Base-by-base conservation (phyloP, 2,329 filamentous ascomycete genomes). In the Coniochaeta sp. region DNA sequence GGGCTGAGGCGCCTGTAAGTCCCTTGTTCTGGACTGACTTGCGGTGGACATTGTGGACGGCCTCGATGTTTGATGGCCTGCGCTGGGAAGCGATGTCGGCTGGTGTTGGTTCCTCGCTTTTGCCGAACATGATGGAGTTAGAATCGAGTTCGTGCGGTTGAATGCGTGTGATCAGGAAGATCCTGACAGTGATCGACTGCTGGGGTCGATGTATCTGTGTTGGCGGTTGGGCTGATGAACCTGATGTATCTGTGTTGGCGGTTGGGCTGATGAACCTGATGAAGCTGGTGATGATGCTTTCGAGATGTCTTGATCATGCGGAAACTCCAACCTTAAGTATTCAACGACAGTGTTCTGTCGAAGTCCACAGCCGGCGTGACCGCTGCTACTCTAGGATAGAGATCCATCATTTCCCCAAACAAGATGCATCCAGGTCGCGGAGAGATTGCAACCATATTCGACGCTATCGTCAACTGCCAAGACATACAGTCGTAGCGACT, bases 1-100 rank as follows among this genome's bases (percentile, higher is more conserved):
- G 20, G 52, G 57, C 52, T 8, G 58, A 59, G 22, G 58, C 58
- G 16, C 58, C 59, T 0, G 59, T 60, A 28, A 60, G 45, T 7
- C 57, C 59, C 40, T 49, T 54, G 28, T 61, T 60, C 14, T 56
- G 57, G 13, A 60, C 59, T 16, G 53, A 52, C 45, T 54, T 53
- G 22, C 53, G 52, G 26, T 56, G 57, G 2, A 51, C 46, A 31
- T 59, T 32, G 18, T 54, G 47, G 14, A 53, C 22, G 13, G 58
- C 58, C 31, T 61, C 59, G 13, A 33, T 40, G 22, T 54, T 55
- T 42, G 52, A 56, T 26, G 58, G 58, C 20, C 47, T 54, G 24
- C 51, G 53, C 47, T 60, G 59, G 9, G 56, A 52, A 31, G 50
- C 50, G 42, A 60, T 55, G 46, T 59, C 57, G 16, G 53, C 24